Percentiles rank a stretch among this genome's conserved stretches.
These are phyloP conservation scores for Galerina sulciceps DNA, from an alignment of 768 basidiomycete genomes.

Conservation along the genomic window DNA sequence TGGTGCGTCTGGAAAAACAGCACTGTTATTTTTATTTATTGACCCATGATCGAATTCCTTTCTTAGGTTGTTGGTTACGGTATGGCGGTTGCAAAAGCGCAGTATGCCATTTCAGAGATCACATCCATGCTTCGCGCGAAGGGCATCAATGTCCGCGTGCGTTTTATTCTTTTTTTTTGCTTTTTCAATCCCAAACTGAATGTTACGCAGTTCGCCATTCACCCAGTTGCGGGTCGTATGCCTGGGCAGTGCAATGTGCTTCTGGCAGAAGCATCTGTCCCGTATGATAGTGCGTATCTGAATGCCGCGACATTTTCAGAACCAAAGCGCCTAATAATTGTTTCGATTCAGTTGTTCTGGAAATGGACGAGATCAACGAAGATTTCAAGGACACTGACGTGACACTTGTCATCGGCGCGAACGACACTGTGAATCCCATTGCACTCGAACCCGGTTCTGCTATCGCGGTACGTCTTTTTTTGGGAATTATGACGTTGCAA, in stretches of 20 bases:
- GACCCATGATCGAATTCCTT: too few species aligned
- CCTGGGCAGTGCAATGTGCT: conserved; percentile 94
- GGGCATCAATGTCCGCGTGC: conserved; percentile 74
- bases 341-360: conserved; percentile 80
- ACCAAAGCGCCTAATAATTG: conserved; percentile 2
- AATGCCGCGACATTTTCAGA: not conserved
- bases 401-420: conserved; percentile 90
- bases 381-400: conserved; percentile 89
- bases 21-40: not conserved
- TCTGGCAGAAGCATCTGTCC: conserved; percentile 87
- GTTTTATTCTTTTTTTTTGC: conserved; percentile 4
- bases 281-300: conserved; percentile 74
- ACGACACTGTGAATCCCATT: conserved; percentile 92
- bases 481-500: not conserved
- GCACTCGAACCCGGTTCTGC: conserved; percentile 85
- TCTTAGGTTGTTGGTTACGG: conserved; percentile 81
- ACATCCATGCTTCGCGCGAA: conserved; percentile 71
- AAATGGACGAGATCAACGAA: conserved; percentile 96
- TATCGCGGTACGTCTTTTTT: conserved; percentile 59
- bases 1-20: conserved; percentile 46
- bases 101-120: conserved; percentile 80
- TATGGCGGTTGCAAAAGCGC: conserved; percentile 92
- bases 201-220: conserved; percentile 68
- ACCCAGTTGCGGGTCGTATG: conserved; percentile 93
- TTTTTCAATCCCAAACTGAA: not conserved